phyloP scores from a whole-genome alignment of 495 filamentous ascomycete species.

The Penicillium simplicissimum region DNA sequence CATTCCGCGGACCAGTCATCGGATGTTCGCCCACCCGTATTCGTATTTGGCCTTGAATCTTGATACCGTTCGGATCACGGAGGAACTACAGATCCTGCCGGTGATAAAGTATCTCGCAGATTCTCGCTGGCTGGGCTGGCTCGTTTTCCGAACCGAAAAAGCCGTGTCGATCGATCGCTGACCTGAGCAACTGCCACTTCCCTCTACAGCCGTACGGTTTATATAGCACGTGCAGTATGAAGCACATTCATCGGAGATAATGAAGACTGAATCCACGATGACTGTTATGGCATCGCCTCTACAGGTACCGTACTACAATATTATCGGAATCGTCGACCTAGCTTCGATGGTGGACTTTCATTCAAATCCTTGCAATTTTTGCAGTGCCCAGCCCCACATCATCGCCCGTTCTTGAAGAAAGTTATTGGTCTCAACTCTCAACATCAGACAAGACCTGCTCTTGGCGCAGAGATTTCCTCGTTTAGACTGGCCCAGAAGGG shows the following conservation, averaged over 20 bases:
- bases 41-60: background rate
- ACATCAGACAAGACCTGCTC: background rate
- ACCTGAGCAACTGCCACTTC: background rate
- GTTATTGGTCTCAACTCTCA: background rate
- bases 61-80: background rate
- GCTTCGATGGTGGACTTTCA: background rate
- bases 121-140: background rate
- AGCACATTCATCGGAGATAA: background rate
- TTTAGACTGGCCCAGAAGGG: background rate
- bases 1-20: background rate
- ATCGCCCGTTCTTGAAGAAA: background rate
- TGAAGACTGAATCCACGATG: background rate
- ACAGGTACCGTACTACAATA: background rate
- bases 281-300: background rate
- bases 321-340: background rate
- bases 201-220: background rate
- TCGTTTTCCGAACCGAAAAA: background rate
- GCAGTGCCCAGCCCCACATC: background rate
- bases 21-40: slow-evolving; percentile 3
- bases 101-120: too few relatives aligned
- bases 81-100: background rate
- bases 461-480: background rate
- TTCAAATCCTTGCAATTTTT: background rate
- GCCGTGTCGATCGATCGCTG: background rate
- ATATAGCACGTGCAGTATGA: too few relatives aligned